These are phyloP conservation scores for Cercis canadensis DNA, from an alignment of 306 rosid genomes.

Conservation along the genomic window DNA sequence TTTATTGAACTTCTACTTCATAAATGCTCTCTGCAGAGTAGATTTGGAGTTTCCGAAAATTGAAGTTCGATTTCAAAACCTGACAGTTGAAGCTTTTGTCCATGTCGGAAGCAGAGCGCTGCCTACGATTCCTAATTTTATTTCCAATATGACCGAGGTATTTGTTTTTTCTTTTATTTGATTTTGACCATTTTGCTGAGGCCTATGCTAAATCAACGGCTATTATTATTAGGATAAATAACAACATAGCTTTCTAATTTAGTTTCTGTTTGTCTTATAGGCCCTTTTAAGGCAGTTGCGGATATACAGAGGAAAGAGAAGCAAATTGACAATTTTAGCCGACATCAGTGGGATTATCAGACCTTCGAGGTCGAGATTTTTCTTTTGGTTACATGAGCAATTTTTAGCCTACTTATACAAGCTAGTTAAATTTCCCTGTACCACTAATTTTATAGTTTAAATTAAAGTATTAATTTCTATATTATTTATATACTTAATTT, in stretches of 20 bases:
- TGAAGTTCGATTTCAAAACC: slow-evolving; percentile 85
- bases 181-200: not conserved
- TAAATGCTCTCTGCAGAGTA: slow-evolving; percentile 59
- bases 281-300: slow-evolving; percentile 70
- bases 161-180: not conserved
- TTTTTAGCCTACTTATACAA: no score
- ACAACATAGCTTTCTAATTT: slow-evolving; percentile 1
- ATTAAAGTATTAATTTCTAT: not conserved
- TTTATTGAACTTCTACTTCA: slow-evolving; percentile 1
- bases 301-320: slow-evolving; percentile 59
- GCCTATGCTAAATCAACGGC: not conserved
- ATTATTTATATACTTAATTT: not conserved
- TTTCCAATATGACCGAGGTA: slow-evolving; percentile 90
- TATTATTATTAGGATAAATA: not conserved
- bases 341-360: slow-evolving; percentile 80
- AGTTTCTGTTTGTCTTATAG: slow-evolving; percentile 41
- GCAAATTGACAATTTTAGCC: slow-evolving; percentile 85
- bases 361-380: slow-evolving; percentile 71
- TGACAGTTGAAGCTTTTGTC: slow-evolving; percentile 82
- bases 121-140: slow-evolving; percentile 92
- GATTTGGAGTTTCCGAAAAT: slow-evolving; percentile 86
- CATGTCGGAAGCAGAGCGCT: slow-evolving; percentile 96
- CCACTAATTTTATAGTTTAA: no score
- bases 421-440: no score
- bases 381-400: not conserved